Evolutionary conservation across 495 filamentous ascomycete genomes (phyloP).

Genomic region (Lophiotrema nucula): DNA sequence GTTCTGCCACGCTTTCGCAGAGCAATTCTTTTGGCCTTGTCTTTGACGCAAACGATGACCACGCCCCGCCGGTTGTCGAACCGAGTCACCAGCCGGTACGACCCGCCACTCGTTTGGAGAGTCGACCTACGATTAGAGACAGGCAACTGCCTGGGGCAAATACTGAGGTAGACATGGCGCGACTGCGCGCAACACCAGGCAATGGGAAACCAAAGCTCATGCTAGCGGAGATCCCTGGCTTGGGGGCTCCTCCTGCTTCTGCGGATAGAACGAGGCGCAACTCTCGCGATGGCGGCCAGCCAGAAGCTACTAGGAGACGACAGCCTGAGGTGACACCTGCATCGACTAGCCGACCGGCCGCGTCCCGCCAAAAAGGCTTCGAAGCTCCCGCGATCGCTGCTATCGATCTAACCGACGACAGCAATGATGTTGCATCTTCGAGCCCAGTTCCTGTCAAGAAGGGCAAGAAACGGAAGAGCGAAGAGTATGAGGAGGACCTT

Average conservation of each 20-base stretch:
- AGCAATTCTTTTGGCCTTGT: not conserved
- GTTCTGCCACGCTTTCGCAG: slow-evolving; percentile 18
- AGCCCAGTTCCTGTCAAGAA: slow-evolving; percentile 43
- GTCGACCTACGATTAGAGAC: slow-evolving; percentile 1
- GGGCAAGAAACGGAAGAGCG: slow-evolving; percentile 72
- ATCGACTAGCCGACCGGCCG: no score
- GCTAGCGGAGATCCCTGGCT: slow-evolving; percentile 32
- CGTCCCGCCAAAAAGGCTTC: not conserved
- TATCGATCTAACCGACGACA: slow-evolving; percentile 69
- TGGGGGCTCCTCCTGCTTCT: no score
- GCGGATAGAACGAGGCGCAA: no score
- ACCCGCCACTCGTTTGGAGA: slow-evolving; percentile 9
- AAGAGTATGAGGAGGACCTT: slow-evolving; percentile 54
- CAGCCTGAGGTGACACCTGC: no score
- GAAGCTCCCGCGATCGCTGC: slow-evolving; percentile 48
- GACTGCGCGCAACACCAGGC: slow-evolving; percentile 51
- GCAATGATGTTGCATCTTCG: not conserved
- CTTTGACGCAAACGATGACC: slow-evolving; percentile 12
- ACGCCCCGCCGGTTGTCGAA: slow-evolving; percentile 2
- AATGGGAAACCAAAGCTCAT: slow-evolving; percentile 52
- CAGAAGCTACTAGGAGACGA: no score
- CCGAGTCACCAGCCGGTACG: slow-evolving; percentile 5
- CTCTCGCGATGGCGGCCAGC: no score
- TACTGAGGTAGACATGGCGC: slow-evolving; percentile 54
- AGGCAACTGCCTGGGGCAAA: slow-evolving; percentile 5